Base-by-base conservation (phyloP, 169 alveolate genomes). In the Plasmodium falciparum region DNA sequence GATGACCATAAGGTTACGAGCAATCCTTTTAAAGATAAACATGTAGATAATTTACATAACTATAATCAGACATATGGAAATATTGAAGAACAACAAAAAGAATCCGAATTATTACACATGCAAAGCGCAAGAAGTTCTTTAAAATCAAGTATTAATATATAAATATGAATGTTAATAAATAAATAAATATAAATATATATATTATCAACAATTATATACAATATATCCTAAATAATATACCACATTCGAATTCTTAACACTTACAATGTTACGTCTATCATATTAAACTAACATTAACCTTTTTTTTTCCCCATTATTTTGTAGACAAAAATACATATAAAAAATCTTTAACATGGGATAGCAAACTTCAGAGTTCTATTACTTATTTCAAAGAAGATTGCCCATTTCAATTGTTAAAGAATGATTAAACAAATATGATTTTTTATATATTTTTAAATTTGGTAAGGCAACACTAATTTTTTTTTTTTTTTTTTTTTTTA, bases 271-370 rank as follows among this genome's bases (percentile, higher is more conserved):
- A 13, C 8, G 20, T 62, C 72, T n/a, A 22, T 15, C 24, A 0
- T 62, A 26, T 17, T 17, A 5, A 22, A 8, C 49, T 62, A 39
- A 39, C 47, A 39, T 39, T 5, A 39, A 39, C 0, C 29, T 67
- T 65, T 66, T 67, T 50, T 78, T 29, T 47, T 47, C n/a, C n/a
- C 29, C 33, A 50, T 24, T 47, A 22, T 66, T 61, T 45, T 50
- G 52, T 63, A 83, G 91, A 67, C 6, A 67, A 69, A 59, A 83
- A 43, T 29, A 83, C 80, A 15, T 83, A 69, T 58, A 83, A 83
- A 50, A 83, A 83, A 47, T 83, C 91, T 49, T 52, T 83, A 83
- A 83, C 91, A 61, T 83, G 91, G 91, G 83, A 83, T 59, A 83
- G 85, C 73, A 83, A 83, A 15, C 61, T 83, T 12, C 91, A 83